Conservation (phyloP, 441 rosid genomes). For the Croton setiger region DNA sequence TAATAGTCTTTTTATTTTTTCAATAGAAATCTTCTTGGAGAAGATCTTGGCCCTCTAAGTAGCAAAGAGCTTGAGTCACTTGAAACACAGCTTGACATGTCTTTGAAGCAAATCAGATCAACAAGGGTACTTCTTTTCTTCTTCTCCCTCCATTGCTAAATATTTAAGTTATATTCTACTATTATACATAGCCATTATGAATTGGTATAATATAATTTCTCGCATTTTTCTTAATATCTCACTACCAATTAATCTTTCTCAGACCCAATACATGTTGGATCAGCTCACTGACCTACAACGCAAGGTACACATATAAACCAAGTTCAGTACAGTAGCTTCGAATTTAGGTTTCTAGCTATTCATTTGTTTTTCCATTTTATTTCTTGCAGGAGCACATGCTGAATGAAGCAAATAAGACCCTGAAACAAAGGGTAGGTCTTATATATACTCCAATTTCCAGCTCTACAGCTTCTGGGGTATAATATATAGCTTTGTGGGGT, state of each 20-base stretch:
- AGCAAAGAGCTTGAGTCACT: conserved; percentile 94
- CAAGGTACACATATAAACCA: conserved; percentile 49
- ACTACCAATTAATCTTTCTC: conserved; percentile 9
- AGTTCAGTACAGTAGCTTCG: conserved; percentile 5
- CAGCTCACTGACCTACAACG: conserved; percentile 92
- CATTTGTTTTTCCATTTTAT: neutral
- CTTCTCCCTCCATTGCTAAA: too few species aligned
- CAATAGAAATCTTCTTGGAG: conserved; percentile 82
- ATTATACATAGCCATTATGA: too few species aligned
- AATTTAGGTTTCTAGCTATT: neutral
- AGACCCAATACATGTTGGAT: conserved; percentile 95
- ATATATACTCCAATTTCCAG: neutral
- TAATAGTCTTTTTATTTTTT: neutral
- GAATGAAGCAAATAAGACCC: conserved; percentile 68
- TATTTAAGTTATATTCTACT: too few species aligned
- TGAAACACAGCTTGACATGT: conserved; percentile 92
- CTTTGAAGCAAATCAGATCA: conserved; percentile 89
- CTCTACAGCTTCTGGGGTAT: neutral
- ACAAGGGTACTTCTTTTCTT: too few species aligned
- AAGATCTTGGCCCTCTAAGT: conserved; percentile 89
- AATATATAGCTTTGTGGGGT: too few species aligned
- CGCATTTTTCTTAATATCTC: too few species aligned
- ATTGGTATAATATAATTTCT: too few species aligned
- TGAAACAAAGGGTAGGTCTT: conserved; percentile 76
- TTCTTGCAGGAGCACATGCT: conserved; percentile 67